phyloP scores from a whole-genome alignment of 139 green algal species.

The Edaphochlamys debaryana region DNA sequence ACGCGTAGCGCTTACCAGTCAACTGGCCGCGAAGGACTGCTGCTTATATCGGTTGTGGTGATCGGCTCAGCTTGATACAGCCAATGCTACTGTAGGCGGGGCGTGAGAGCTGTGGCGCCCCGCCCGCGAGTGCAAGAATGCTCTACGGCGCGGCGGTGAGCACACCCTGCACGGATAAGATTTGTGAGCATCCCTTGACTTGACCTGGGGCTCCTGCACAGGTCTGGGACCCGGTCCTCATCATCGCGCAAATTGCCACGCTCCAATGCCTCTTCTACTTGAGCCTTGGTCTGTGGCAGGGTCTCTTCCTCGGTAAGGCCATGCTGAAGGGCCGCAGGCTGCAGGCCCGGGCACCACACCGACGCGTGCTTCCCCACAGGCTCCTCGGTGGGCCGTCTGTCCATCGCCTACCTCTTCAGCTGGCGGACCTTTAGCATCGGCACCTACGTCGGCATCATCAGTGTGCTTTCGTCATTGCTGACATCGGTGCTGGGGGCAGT shows the following conservation, averaged over 20 bases:
- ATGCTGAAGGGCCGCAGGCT: too few species aligned
- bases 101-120: neutral
- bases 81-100: too few species aligned
- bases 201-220: too few species aligned
- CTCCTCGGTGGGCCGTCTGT: conserved; percentile 59
- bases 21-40: too few species aligned
- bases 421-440: conserved; percentile 60
- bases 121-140: conserved; percentile 21
- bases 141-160: conserved; percentile 46
- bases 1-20: too few species aligned
- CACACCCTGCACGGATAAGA: too few species aligned
- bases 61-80: too few species aligned
- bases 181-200: too few species aligned
- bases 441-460: conserved; percentile 69
- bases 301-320: conserved; percentile 77
- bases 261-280: conserved; percentile 89
- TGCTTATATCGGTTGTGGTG: too few species aligned
- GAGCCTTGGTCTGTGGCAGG: conserved; percentile 73
- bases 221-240: conserved; percentile 84
- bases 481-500: conserved; percentile 65
- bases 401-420: conserved; percentile 74
- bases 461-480: conserved; percentile 59
- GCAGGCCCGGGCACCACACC: too few species aligned
- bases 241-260: conserved; percentile 83
- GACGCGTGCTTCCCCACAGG: conserved; percentile 44